Conservation (phyloP, 2,329 filamentous ascomycete species). For the Cladosporium sp. region DNA sequence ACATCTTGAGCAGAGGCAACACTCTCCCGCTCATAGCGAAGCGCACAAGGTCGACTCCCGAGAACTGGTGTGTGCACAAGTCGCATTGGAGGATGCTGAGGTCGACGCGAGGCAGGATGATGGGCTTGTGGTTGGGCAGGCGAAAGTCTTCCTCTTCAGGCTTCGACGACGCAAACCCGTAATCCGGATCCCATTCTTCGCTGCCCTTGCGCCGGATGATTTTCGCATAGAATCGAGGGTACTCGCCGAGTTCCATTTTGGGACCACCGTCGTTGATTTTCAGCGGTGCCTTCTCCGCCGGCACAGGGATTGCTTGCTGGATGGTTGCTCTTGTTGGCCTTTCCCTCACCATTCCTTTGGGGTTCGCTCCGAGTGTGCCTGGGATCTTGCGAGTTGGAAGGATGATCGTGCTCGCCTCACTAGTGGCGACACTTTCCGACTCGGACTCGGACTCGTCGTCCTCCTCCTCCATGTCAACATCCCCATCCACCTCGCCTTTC, state of each 20-base stretch:
- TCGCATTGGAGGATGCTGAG: not conserved
- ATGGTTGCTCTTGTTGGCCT: too few relatives aligned
- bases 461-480: too few relatives aligned
- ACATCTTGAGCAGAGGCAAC: conserved; percentile 1
- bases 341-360: too few relatives aligned
- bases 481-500: too few relatives aligned
- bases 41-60: not conserved
- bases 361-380: too few relatives aligned
- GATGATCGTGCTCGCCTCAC: too few relatives aligned
- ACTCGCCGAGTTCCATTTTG: not conserved
- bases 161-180: not conserved
- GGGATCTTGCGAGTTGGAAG: too few relatives aligned
- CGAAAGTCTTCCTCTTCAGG: not conserved
- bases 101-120: conserved; percentile 4
- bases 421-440: too few relatives aligned
- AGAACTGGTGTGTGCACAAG: not conserved
- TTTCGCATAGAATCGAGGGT: conserved; percentile 3
- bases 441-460: too few relatives aligned
- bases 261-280: not conserved
- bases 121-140: not conserved
- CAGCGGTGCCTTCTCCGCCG: not conserved
- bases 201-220: not conserved
- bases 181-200: not conserved
- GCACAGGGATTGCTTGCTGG: too few relatives aligned
- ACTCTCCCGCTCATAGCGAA: conserved; percentile 2